Percentiles rank a stretch among this genome's conserved stretches.
Conservation (phyloP, 495 filamentous ascomycete genomes). For the Penicillium fimorum region DNA sequence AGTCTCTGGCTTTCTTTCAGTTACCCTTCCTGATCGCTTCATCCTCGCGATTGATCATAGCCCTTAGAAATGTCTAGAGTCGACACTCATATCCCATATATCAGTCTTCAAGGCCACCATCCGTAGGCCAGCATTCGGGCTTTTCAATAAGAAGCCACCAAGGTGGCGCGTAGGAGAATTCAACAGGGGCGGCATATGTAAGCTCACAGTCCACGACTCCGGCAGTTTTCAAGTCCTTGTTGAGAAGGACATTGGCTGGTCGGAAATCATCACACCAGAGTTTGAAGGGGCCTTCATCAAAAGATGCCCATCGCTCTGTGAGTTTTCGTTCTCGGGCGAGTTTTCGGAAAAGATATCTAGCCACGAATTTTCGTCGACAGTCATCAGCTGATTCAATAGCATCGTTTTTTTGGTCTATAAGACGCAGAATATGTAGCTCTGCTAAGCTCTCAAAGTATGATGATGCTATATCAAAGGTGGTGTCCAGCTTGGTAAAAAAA, state of each 20-base stretch:
- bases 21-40: neutral
- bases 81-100: no score
- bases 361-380: constrained; percentile 40
- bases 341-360: constrained; percentile 35
- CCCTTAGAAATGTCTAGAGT: neutral
- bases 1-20: neutral
- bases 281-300: neutral
- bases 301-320: neutral
- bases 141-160: constrained; percentile 15
- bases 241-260: constrained; percentile 28
- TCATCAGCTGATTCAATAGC: constrained; percentile 20
- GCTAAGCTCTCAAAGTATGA: no score
- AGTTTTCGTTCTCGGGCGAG: constrained; percentile 12
- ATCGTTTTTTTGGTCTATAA: no score
- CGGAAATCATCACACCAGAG: constrained; percentile 33
- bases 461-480: no score
- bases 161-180: constrained; percentile 14
- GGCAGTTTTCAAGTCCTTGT: constrained; percentile 1
- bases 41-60: neutral
- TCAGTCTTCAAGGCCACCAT: neutral
- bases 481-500: no score
- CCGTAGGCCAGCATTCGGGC: constrained; percentile 4
- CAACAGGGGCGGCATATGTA: constrained; percentile 14
- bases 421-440: no score
- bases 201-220: constrained; percentile 17